Evolutionary conservation across 2,329 filamentous ascomycete genomes (phyloP), one percentile per base, ranked within the genome.

Genomic region (Nigrospora sphaerica): DNA sequence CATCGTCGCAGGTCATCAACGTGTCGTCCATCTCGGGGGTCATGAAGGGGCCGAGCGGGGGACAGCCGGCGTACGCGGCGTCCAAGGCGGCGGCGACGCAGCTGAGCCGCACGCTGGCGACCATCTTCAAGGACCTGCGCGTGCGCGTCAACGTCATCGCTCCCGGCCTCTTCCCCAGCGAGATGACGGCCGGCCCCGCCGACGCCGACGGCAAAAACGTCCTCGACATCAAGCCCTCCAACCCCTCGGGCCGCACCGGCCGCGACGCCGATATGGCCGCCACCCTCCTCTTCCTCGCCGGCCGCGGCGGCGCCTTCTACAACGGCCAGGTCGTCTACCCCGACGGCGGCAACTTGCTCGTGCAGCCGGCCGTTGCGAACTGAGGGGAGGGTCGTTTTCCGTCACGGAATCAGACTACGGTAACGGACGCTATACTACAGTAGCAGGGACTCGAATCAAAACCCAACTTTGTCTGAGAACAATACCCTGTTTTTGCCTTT

Each of bases 111-210:
- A 73, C 72, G 65, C 57, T 74, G 37, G 70, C 69, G 5, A 70
- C 68, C 1, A 68, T 64, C 0, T 72, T 72, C 52, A 60, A 59
- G 44, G 66, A 71, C 42, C 68, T 77, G 42, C 73, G 75, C 55
- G 71, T 82, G 38, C 65, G 77, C 12, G 70, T 81, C 48, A 81
- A 82, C 61, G 69, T 64, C 39, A 79, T 82, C 49, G 73, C 75
- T 0, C 77, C 77, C 0, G 75, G 75, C 11, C 62, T 80, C 4
- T 60, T 60, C 46, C 54, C 56, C 12, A 55, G 56, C 31, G 60
- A 75, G 65, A 75, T 76, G 71, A 77, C 73, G 7, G 65, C 68
- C 10, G 68, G 70, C 0, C 52, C 58, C 12, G 71, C 69, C 2
- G 66, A 63, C 14, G 66, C 71, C 16, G 64, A 70, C 36, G 73